phyloP scores from a whole-genome alignment of 768 basidiomycete species.

The Boletus sp. region DNA sequence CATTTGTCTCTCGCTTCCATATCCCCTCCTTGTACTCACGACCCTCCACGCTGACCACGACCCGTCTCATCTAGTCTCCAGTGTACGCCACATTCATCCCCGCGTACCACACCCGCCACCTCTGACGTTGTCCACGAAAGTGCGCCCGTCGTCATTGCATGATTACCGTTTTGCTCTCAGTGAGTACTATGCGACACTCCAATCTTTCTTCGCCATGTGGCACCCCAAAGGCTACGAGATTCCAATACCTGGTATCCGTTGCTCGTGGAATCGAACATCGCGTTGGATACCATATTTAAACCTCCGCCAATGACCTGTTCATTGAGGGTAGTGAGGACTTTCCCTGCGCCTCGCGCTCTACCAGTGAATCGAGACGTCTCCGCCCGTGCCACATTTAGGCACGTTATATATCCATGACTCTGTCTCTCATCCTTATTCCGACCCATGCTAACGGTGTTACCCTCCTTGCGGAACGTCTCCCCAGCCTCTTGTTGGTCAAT shows the following conservation, averaged over 20 bases:
- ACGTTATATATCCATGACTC: constrained; percentile 1
- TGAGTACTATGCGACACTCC: constrained; percentile 28
- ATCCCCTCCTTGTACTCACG: constrained; percentile 27
- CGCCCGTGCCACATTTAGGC: background rate
- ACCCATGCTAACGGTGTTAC: constrained; percentile 22
- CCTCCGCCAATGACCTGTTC: constrained; percentile 8
- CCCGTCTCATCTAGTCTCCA: constrained; percentile 27
- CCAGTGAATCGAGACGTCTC: background rate
- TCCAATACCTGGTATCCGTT: background rate
- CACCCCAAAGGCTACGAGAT: constrained; percentile 1
- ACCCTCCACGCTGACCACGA: constrained; percentile 41
- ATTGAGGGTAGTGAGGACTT: background rate
- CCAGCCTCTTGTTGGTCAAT: constrained; percentile 45
- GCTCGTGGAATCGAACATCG: background rate
- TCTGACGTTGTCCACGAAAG: constrained; percentile 39
- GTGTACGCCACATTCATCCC: constrained; percentile 32
- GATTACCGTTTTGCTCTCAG: constrained; percentile 36
- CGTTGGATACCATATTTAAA: constrained; percentile 14
- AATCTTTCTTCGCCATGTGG: constrained; percentile 9
- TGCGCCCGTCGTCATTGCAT: constrained; percentile 37
- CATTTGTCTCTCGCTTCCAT: constrained; percentile 19
- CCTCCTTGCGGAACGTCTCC: constrained; percentile 19
- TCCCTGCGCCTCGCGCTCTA: background rate
- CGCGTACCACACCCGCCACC: constrained; percentile 30
- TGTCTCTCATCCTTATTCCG: constrained; percentile 1